phyloP scores from a whole-genome alignment of 306 rosid species.

The Oxytropis ochrocephala region DNA sequence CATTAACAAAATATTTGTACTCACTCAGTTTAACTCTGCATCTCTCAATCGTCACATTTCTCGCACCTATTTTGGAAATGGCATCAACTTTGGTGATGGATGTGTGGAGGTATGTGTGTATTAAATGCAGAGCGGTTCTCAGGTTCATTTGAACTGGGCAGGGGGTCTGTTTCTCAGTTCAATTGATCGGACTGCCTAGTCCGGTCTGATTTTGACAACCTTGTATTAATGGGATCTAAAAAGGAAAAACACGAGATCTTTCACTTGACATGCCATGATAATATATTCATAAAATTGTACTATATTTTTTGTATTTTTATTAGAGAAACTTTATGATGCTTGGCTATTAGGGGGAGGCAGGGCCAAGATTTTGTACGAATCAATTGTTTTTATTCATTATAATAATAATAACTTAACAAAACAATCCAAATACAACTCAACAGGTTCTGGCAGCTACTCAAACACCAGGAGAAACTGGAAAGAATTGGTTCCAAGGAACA shows the following conservation, averaged over 20 bases:
- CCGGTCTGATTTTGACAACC: no score
- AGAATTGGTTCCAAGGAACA: slow-evolving; percentile 97
- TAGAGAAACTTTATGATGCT: neutral
- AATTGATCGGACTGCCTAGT: no score
- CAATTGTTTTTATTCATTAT: neutral
- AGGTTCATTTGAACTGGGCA: no score
- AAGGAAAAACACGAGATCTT: no score
- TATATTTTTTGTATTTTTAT: neutral
- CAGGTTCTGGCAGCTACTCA: slow-evolving; percentile 97
- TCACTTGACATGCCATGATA: no score
- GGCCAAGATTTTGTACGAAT: neutral
- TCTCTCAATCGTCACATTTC: slow-evolving; percentile 93
- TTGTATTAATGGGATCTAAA: no score
- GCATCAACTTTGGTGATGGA: slow-evolving; percentile 88
- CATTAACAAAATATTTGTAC: slow-evolving; percentile 66
- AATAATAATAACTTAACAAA: neutral
- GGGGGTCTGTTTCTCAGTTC: no score
- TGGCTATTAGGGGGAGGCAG: neutral
- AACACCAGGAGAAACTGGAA: slow-evolving; percentile 88
- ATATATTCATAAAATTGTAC: neutral
- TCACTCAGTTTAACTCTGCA: slow-evolving; percentile 86
- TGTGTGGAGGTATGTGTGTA: slow-evolving; percentile 69
- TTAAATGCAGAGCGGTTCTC: no score
- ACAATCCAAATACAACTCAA: slow-evolving; percentile 20
- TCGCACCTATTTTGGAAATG: slow-evolving; percentile 78